Evolutionary conservation across 2,329 filamentous ascomycete species (phyloP), one percentile per base, ranked within the genome.

Genomic region (Metarhizium album): DNA sequence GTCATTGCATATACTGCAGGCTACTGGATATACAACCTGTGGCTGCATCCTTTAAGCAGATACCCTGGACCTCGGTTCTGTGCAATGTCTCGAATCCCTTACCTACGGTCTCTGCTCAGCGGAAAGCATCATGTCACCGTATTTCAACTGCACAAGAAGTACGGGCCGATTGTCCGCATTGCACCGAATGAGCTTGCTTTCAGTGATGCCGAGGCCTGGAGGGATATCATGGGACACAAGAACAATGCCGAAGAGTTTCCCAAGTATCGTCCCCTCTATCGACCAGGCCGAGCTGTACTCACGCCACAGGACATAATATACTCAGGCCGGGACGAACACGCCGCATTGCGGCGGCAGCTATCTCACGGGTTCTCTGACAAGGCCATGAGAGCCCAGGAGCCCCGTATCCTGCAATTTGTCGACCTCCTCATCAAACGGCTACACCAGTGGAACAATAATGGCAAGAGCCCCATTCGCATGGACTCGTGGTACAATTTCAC

Each of bases 161-260:
- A 73, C 55, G 74, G 74, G 6, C 62, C 64, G 1, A 64, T 76
- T 1, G 72, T 77, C 6, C 70, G 74, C 8, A 60, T 74, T 38
- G 66, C 65, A 4, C 73, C 74, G 2, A 64, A 72, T 52, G 71
- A 75, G 55, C 64, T 77, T 4, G 67, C 70, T 2, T 76, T 73
- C 56, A 66, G 61, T 46, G 57, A 63, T 29, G 55, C 61, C 2
- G 53, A 62, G 2, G 58, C 58, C 2, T 73, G 68, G 66, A 64
- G 66, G 54, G 69, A 74, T 24, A 71, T 74, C 37, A 68, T 69
- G 23, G 46, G 45, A 37, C 48, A 49, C 48, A 20, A 24, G 2
- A 40, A 50, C 11, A 20, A 46, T 14, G 48, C 29, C 3, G 50
- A 51, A 11, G 49, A 52, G 22, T 48, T 49, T 9, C 20, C 49